Percentiles rank a stretch among this genome's conserved stretches.
Evolutionary conservation across 306 rosid species (phyloP).

Genomic region (Citrullus colocynthis): DNA sequence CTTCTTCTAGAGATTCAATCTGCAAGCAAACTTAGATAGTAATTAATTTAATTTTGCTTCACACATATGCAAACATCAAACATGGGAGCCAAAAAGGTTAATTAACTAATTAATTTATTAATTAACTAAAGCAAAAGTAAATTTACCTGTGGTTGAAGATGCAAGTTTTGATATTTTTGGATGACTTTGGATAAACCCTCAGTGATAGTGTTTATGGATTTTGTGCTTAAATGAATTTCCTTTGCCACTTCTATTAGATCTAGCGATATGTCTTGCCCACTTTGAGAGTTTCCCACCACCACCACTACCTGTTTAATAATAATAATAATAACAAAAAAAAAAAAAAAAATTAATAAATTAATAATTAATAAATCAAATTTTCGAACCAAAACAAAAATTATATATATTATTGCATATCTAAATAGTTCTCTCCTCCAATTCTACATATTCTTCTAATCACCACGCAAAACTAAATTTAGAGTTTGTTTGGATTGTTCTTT

Average conservation of each 20-base stretch:
- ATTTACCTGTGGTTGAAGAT: constrained; percentile 55
- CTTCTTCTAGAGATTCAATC: constrained; percentile 67
- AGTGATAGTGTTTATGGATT: constrained; percentile 38
- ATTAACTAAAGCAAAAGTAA: neutral
- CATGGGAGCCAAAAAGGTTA: neutral
- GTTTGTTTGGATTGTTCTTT: too few species aligned
- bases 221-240: constrained; percentile 60
- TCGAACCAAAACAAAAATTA: too few species aligned
- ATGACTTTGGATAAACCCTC: constrained; percentile 76
- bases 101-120: neutral
- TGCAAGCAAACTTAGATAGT: constrained; percentile 20
- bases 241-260: constrained; percentile 68
- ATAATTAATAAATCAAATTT: too few species aligned
- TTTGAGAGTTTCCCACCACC: constrained; percentile 70
- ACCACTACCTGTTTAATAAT: constrained; percentile 41
- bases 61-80: neutral
- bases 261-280: constrained; percentile 85
- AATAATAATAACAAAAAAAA: too few species aligned
- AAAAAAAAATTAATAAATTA: too few species aligned
- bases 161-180: constrained; percentile 46
- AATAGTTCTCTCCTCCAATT: too few species aligned
- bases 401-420: too few species aligned
- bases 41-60: too few species aligned
- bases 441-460: too few species aligned
- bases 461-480: too few species aligned